phyloP scores from a whole-genome alignment of 108 stramenopile genomes.

The Conticribra weissflogii region DNA sequence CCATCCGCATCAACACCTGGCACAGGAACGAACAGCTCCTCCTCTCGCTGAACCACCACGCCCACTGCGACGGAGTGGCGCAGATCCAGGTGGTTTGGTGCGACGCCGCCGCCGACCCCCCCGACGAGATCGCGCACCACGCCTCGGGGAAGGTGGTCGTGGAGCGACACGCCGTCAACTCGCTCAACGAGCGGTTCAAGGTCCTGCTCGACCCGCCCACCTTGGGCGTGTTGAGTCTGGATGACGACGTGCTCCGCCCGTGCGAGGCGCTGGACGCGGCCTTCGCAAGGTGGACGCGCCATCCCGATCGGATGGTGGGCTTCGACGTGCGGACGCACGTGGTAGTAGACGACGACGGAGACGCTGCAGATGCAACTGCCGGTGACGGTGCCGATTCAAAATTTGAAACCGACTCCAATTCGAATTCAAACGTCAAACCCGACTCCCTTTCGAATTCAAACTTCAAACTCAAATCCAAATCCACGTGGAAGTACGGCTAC shows the following conservation, averaged over 20 bases:
- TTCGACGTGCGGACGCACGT: conserved; percentile 79
- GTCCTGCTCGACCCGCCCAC: conserved; percentile 65
- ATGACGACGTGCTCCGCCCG: conserved; percentile 85
- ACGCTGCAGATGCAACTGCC: not conserved
- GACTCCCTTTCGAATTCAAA: no score
- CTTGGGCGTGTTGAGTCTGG: conserved; percentile 76
- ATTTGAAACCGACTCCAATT: no score
- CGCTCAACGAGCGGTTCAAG: conserved; percentile 81
- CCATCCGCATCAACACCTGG: conserved; percentile 83
- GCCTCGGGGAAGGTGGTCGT: conserved; percentile 53
- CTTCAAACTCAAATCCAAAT: conserved; percentile 20
- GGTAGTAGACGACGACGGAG: conserved; percentile 17
- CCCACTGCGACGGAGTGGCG: conserved; percentile 61
- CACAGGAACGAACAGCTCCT: conserved; percentile 62
- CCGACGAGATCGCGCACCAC: conserved; percentile 27
- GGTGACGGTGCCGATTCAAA: not conserved
- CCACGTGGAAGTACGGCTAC: conserved; percentile 71
- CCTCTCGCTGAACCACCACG: conserved; percentile 58
- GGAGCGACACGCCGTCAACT: conserved; percentile 71
- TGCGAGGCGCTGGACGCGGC: conserved; percentile 85
- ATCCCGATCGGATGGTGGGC: conserved; percentile 84
- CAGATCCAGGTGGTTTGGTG: conserved; percentile 83
- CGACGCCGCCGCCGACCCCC: conserved; percentile 38
- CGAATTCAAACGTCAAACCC: no score
- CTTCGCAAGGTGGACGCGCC: conserved; percentile 75